phyloP scores from a whole-genome alignment of 805 yeast species.

The Saccharomycopsis oosterbeekiorum region DNA sequence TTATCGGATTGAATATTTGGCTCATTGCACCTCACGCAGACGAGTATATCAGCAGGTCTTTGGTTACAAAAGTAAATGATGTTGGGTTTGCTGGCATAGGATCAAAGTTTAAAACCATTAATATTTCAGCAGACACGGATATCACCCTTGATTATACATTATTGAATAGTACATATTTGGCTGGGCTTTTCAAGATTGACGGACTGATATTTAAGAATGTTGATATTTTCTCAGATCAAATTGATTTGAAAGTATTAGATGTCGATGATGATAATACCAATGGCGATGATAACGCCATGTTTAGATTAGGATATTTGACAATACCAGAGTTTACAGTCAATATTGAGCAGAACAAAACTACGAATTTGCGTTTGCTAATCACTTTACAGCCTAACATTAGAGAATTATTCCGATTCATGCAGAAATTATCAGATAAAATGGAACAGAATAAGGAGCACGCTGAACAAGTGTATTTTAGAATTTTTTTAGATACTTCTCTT shows the following conservation, averaged over 20 bases:
- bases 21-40: conserved; percentile 14
- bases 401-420: conserved; percentile 9
- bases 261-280: background rate
- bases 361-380: conserved; percentile 1
- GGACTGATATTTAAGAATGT: conserved; percentile 9
- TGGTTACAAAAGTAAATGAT: conserved; percentile 7
- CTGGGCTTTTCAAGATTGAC: background rate
- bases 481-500: conserved; percentile 3
- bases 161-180: conserved; percentile 12
- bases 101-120: conserved; percentile 1
- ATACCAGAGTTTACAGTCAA: conserved; percentile 10
- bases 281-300: background rate
- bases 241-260: conserved; percentile 2
- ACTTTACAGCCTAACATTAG: conserved; percentile 10
- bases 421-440: conserved; percentile 14
- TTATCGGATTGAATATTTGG: conserved; percentile 4
- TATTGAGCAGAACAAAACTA: conserved; percentile 2
- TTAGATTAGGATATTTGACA: conserved; percentile 8
- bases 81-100: conserved; percentile 14
- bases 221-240: conserved; percentile 4
- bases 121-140: background rate
- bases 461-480: background rate
- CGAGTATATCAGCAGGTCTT: conserved; percentile 9
- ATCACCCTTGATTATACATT: conserved; percentile 9
- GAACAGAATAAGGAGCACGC: conserved; percentile 2